Percentiles rank a stretch among this genome's conserved stretches.
These are phyloP conservation scores for Bonia amplexicaulis DNA, from an alignment of 176 grass and related monocot species.

Conservation along the genomic window DNA sequence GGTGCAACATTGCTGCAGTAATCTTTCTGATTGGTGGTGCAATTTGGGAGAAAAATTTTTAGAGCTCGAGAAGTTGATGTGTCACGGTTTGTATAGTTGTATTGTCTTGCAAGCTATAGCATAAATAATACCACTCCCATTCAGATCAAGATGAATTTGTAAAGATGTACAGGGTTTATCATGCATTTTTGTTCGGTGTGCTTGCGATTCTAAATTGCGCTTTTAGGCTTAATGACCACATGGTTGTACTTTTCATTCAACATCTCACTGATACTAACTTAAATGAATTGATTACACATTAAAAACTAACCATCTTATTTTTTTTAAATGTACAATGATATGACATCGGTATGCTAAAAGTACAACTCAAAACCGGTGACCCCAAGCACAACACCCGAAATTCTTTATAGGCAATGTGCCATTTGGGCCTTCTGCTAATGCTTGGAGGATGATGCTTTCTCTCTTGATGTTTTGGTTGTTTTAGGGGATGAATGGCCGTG, in stretches of 20 bases:
- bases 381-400: not conserved
- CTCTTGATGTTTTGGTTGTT: not conserved
- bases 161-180: not conserved
- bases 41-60: not conserved
- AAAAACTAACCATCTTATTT: not conserved
- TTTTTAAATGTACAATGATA: not conserved
- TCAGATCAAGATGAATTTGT: not conserved
- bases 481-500: conserved; percentile 61
- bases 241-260: not conserved
- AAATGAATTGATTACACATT: not conserved
- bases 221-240: not conserved
- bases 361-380: not conserved
- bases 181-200: not conserved
- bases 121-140: not conserved
- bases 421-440: not conserved
- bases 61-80: not conserved
- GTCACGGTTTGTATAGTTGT: not conserved
- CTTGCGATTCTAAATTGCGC: not conserved
- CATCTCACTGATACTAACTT: not conserved
- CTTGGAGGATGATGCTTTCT: conserved; percentile 12
- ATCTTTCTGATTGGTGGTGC: not conserved
- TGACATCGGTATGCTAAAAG: not conserved
- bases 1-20: not conserved
- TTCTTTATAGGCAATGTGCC: not conserved
- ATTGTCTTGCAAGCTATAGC: not conserved